These are phyloP conservation scores for Daldinia bambusicola DNA, from an alignment of 495 filamentous ascomycete species.

Conservation along the genomic window DNA sequence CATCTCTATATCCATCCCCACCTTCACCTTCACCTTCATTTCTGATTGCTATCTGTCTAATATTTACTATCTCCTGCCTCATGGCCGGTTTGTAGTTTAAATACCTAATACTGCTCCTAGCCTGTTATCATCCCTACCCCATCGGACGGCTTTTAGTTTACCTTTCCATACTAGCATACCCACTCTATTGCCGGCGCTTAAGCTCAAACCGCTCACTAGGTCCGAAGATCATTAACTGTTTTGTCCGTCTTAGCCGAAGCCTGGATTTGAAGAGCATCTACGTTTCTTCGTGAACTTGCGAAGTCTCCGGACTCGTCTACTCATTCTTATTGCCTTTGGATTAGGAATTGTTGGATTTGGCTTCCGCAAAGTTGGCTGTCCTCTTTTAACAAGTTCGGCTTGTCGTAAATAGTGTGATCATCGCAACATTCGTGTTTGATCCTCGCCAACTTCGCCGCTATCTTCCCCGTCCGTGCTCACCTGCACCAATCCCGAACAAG, in stretches of 20 bases:
- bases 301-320: neutral
- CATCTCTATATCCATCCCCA: slow-evolving; percentile 3
- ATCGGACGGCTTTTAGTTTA: slow-evolving; percentile 2
- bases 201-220: slow-evolving; percentile 22
- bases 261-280: slow-evolving; percentile 13
- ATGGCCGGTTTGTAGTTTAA: neutral
- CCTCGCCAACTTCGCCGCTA: neutral
- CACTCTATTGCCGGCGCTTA: slow-evolving; percentile 2
- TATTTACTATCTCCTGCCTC: neutral
- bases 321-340: neutral
- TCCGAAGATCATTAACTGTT: neutral
- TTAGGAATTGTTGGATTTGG: neutral
- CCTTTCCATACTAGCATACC: neutral
- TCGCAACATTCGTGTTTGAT: neutral
- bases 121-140: neutral
- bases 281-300: slow-evolving; percentile 6
- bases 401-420: neutral
- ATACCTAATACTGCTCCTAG: neutral
- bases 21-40: slow-evolving; percentile 9
- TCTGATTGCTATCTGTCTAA: neutral
- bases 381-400: neutral
- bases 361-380: neutral
- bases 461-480: neutral
- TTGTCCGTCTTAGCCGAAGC: slow-evolving; percentile 10
- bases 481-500: slow-evolving; percentile 16